Evolutionary conservation across 1,139 yeast species (phyloP), one percentile per base, ranked within the genome.

Genomic region (Williopsis jadinii): DNA sequence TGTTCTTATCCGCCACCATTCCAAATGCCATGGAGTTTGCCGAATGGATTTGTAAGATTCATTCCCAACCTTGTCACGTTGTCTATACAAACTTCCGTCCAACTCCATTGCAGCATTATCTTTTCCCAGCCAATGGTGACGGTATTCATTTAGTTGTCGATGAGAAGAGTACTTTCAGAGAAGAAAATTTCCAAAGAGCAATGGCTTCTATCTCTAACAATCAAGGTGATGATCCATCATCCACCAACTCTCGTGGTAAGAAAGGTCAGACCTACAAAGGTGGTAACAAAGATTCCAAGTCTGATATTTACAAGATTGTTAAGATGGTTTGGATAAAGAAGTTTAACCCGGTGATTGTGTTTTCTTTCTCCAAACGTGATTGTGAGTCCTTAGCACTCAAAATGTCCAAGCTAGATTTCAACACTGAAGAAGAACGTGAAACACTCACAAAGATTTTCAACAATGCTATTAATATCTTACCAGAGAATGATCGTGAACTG

Each of bases 11-110:
- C 11, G 99, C 99, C 39, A 92, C 99, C 3, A 94, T 92, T 49
- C 98, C 99, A 32, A 92, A 92, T 61, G 96, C 98, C 5, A 84
- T 87, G 84, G 97, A 92, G 60, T 92, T 92, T 69, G 98, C 98
- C 9, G 95, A 90, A 58, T 92, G 99, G 99, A 86, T 94, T 41
- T 95, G 95, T 56, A 83, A 86, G 56, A 90, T 84, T 43, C 99
- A 92, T 60, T 73, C 77, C 36, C 98, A 94, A 62, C 98, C 98
- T 2, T 94, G 98, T 60, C 98, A 94, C 63, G 95, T 94, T 62
- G 98, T 94, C 24, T 94, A 92, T 62, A 94, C 99, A 1, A 96
- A 94, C 66, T 94, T 90, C 73, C 80, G 99, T 63, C 99, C 99
- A 26, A 94, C 98, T 10, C 99, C 99, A 3, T 71, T 94, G 51